phyloP scores from a whole-genome alignment of 305 asterid genomes.

The Stenogyne calaminthoides region DNA sequence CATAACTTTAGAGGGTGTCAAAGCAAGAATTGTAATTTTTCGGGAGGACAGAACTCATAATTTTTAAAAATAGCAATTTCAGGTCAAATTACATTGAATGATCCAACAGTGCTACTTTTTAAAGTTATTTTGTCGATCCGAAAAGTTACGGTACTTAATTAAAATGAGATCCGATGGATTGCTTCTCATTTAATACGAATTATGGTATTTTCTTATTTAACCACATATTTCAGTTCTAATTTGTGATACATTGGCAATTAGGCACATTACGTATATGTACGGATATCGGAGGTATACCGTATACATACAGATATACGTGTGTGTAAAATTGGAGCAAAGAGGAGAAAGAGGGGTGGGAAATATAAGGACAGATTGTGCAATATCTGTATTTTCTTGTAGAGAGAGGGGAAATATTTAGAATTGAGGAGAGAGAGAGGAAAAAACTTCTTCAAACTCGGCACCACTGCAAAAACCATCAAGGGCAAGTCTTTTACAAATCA shows the following conservation, averaged over 20 bases:
- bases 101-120: too few relatives aligned
- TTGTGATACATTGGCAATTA: neutral
- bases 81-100: too few relatives aligned
- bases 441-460: slow-evolving; percentile 43
- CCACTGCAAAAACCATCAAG: slow-evolving; percentile 42
- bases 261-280: neutral
- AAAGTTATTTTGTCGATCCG: too few relatives aligned
- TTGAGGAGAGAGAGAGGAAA: slow-evolving; percentile 8
- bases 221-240: neutral
- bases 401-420: slow-evolving; percentile 24
- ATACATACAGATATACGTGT: neutral
- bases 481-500: slow-evolving; percentile 22
- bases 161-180: neutral
- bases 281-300: too few relatives aligned
- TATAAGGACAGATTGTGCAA: slow-evolving; percentile 32
- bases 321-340: neutral
- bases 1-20: too few relatives aligned
- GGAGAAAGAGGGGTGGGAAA: slow-evolving; percentile 35
- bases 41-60: too few relatives aligned
- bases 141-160: too few relatives aligned
- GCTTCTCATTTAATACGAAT: neutral
- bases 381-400: slow-evolving; percentile 32
- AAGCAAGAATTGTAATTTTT: too few relatives aligned
- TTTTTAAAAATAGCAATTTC: too few relatives aligned
- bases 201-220: neutral